Base-by-base conservation (phyloP, 1,284 basidiomycete species). In the Irpex sp. region DNA sequence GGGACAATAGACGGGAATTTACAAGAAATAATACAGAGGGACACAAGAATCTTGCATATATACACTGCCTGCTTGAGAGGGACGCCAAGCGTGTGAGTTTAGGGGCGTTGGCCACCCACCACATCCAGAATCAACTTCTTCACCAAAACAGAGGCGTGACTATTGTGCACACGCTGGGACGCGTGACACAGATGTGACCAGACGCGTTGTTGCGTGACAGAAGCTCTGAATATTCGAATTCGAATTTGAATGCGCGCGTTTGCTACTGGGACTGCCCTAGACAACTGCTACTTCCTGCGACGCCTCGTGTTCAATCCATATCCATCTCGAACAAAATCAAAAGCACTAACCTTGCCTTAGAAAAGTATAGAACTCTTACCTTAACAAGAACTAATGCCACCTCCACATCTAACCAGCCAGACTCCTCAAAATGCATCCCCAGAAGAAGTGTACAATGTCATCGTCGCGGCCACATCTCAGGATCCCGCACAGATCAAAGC, bases 391-490 rank as follows among this genome's bases (percentile, higher is more conserved):
- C 33, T 54, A 28, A 54, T 54, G 52, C 21, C 52, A 23, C 52
- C 28, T 54, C 52, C 52, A 12, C 16, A 54, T 18, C 56, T 55
- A 16, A 42, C 48, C 4, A 52, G 36, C 49, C 35, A 57, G 6
- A 23, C 36, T 9, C 56, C 56, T n/a, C 36, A 61, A 42, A 37
- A 52, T 37, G 56, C 52, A 37, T 39, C 36, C 12, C 79, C 82
- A 48, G 76, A 82, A 64, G 87, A 91, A 67, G 76, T 93, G 28
- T 86, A 83, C 71, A 76, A 85, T 65, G 82, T 86, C 52, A 75
- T 92, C 57, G 77, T 77, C 21, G 83, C 80, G 49, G 86, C 88
- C n/a, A 81, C 84, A 7, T 90, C 90, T 4, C 88, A 91, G 74
- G 81, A 88, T 70, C 83, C 86, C 48, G 72, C 74, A 21, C 78